Percentiles rank a stretch among this genome's conserved stretches.
These are phyloP conservation scores for Syzygium jambos DNA, from an alignment of 345 rosid genomes.

Conservation along the genomic window DNA sequence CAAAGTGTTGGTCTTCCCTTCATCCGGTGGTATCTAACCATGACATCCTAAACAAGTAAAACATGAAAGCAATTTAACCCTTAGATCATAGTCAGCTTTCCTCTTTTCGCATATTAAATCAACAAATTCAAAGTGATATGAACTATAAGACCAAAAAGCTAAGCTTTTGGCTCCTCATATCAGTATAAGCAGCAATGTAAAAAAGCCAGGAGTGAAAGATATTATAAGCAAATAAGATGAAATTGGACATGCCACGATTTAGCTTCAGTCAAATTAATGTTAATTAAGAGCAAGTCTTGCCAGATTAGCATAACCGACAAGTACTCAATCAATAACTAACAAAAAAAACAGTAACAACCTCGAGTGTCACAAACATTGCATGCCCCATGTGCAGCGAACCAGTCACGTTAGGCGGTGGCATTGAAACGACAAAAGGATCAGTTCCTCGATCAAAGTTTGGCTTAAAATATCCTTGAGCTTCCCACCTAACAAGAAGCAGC, in stretches of 20 bases:
- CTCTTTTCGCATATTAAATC: background rate
- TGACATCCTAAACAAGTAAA: constrained; percentile 52
- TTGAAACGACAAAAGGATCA: constrained; percentile 82
- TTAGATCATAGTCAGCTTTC: background rate
- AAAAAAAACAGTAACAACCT: constrained; percentile 34
- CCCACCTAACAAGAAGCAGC: constrained; percentile 63
- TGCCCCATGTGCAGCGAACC: constrained; percentile 99
- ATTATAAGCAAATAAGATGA: background rate
- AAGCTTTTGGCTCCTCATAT: no score
- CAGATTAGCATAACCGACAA: background rate
- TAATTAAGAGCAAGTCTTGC: background rate
- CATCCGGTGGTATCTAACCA: constrained; percentile 91
- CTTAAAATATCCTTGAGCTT: constrained; percentile 88
- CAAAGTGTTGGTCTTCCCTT: constrained; percentile 94
- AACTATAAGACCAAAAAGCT: no score
- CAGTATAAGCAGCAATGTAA: no score
- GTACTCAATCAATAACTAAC: background rate
- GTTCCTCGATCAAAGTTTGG: constrained; percentile 57
- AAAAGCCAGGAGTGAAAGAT: no score
- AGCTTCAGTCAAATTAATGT: background rate
- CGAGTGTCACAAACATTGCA: constrained; percentile 97
- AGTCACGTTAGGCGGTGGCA: constrained; percentile 99
- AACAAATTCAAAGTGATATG: background rate
- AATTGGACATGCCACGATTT: background rate
- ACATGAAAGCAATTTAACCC: background rate